These are phyloP conservation scores for Fonsecaea multimorphosa DNA, from an alignment of 2,329 filamentous ascomycete genomes.

Conservation along the genomic window DNA sequence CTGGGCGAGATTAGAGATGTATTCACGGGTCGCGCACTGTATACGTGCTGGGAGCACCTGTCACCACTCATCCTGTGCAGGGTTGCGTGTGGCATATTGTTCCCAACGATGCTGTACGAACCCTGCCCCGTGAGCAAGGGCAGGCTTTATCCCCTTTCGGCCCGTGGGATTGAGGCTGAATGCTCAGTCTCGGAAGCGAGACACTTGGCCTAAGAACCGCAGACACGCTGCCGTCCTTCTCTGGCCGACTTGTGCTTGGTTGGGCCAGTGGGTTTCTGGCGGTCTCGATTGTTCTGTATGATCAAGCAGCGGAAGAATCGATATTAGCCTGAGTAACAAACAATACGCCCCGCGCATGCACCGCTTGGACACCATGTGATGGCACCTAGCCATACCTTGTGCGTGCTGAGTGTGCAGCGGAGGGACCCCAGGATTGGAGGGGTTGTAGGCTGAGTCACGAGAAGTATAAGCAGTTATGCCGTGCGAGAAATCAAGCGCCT, in stretches of 20 bases:
- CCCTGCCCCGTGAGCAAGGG: neutral
- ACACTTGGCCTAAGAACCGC: neutral
- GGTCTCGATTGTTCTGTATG: slow-evolving; percentile 5
- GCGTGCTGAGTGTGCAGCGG: slow-evolving; percentile 3
- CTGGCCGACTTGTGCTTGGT: too few species aligned
- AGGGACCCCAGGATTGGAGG: neutral
- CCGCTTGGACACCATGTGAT: slow-evolving; percentile 1
- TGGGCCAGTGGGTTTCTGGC: too few species aligned
- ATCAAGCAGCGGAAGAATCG: neutral
- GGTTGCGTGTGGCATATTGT: neutral
- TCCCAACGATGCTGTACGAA: neutral
- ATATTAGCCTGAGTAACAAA: slow-evolving; percentile 14
- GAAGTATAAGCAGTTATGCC: slow-evolving; percentile 1
- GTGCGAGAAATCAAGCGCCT: neutral
- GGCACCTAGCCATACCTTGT: neutral
- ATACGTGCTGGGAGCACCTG: neutral
- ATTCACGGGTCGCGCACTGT: neutral
- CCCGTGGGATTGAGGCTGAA: neutral
- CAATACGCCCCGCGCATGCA: neutral
- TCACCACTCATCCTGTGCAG: neutral
- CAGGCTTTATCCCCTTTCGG: neutral
- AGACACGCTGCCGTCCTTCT: neutral
- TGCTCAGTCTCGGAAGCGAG: neutral
- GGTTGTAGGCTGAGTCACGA: slow-evolving; percentile 11
- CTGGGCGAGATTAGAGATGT: neutral